Evolutionary conservation across 148 eudicot genomes (phyloP).

Genomic region (Silene uniflora): DNA sequence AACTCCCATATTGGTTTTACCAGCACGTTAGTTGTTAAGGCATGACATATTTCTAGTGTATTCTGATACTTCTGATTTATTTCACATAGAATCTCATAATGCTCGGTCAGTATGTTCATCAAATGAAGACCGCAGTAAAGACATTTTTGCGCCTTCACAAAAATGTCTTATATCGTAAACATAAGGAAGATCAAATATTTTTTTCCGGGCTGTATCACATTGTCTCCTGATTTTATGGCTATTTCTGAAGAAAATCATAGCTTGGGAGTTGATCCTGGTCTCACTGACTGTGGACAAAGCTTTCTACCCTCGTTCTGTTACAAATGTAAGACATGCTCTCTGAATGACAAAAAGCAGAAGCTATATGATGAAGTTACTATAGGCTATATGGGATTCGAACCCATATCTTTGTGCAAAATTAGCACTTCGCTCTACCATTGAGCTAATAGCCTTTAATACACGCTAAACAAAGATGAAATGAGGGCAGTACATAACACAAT

Average conservation of each 20-base stretch:
- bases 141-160: slow-evolving; percentile 22
- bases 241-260: slow-evolving; percentile 22
- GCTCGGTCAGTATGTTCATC: slow-evolving; percentile 23
- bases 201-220: slow-evolving; percentile 17
- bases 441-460: no score
- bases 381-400: no score
- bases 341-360: no score
- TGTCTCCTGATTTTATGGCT: slow-evolving; percentile 26
- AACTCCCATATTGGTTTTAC: no score
- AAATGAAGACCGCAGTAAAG: slow-evolving; percentile 20
- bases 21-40: no score
- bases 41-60: slow-evolving; percentile 25
- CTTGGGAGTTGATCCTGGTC: slow-evolving; percentile 10
- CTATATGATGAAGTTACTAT: no score
- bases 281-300: slow-evolving; percentile 19
- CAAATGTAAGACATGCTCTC: no score
- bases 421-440: no score
- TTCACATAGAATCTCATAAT: slow-evolving; percentile 26
- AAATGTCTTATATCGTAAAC: slow-evolving; percentile 18
- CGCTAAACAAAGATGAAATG: no score
- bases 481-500: no score
- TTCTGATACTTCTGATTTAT: slow-evolving; percentile 26
- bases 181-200: slow-evolving; percentile 25
- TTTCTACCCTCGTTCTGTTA: slow-evolving; percentile 1
- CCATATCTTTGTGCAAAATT: no score